Evolutionary conservation across 768 basidiomycete species (phyloP).

Genomic region (Gelatoporia subvermispora): DNA sequence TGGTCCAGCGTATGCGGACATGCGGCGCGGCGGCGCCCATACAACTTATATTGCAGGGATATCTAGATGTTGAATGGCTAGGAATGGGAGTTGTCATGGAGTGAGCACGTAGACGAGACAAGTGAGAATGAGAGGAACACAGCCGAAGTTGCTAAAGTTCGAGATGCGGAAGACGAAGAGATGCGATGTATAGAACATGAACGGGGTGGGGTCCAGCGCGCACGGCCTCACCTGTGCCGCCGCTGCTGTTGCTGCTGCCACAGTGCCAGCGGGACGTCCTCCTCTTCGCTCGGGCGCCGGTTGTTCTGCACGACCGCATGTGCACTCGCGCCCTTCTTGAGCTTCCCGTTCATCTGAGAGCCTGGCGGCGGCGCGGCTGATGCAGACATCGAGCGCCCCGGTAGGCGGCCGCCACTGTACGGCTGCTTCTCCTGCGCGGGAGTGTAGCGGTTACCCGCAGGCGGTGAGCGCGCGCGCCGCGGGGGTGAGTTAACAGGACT

Average conservation of each 20-base stretch:
- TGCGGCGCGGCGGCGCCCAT: constrained; percentile 2
- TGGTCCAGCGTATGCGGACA: not conserved
- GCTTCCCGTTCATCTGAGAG: constrained; percentile 41
- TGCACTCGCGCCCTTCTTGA: constrained; percentile 64
- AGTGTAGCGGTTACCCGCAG: constrained; percentile 38
- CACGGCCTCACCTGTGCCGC: constrained; percentile 36
- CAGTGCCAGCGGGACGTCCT: constrained; percentile 74
- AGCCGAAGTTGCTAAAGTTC: not conserved
- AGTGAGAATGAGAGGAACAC: constrained; percentile 1
- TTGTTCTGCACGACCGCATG: constrained; percentile 45
- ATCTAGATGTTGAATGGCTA: constrained; percentile 16
- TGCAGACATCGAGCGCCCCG: constrained; percentile 69
- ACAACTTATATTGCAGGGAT: constrained; percentile 22
- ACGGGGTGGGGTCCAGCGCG: not conserved
- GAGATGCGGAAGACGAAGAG: not conserved
- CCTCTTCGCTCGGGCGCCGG: constrained; percentile 57
- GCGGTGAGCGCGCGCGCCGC: constrained; percentile 53
- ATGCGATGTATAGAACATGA: not conserved
- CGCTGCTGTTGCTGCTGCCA: constrained; percentile 72
- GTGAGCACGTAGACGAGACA: not conserved
- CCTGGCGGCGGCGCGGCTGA: constrained; percentile 44
- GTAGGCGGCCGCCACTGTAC: constrained; percentile 31
- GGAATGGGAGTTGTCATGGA: no score
- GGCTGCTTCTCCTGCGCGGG: constrained; percentile 24
- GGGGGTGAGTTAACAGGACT: constrained; percentile 24